Evolutionary conservation across 176 grass and related monocot species (phyloP).

Genomic region (Oryza coarctata): DNA sequence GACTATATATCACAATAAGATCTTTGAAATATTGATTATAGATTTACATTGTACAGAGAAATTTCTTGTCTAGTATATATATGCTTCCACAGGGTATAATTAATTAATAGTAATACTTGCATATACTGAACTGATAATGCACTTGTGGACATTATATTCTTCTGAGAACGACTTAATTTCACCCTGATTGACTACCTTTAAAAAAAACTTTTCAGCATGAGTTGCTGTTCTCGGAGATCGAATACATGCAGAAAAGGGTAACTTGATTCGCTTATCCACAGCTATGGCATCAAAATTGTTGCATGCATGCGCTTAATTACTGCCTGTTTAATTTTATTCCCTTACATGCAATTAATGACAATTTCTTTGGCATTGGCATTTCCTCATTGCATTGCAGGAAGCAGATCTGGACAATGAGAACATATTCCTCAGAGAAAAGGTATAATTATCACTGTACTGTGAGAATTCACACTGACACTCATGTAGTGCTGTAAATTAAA

Average conservation of each 20-base stretch:
- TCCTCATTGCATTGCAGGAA: conserved; percentile 38
- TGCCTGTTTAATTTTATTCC: not conserved
- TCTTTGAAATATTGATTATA: not conserved
- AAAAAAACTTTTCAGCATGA: conserved; percentile 75
- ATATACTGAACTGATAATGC: no score
- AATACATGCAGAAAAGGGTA: conserved; percentile 71
- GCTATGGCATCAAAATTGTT: not conserved
- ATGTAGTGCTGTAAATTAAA: no score
- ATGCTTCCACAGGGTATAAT: no score
- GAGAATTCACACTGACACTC: not conserved
- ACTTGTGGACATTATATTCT: no score
- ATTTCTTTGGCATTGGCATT: not conserved
- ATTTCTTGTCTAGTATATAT: not conserved
- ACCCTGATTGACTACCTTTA: no score
- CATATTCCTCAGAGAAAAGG: conserved; percentile 67
- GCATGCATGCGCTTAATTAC: not conserved
- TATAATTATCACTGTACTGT: conserved; percentile 18
- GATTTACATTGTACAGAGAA: not conserved
- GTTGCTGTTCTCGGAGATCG: conserved; percentile 65
- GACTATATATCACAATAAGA: not conserved
- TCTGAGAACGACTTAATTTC: no score
- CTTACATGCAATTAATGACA: not conserved
- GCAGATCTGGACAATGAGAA: conserved; percentile 69
- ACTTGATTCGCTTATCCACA: no score
- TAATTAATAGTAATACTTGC: no score